Conservation (phyloP, 2,329 filamentous ascomycete species). For the Escovopsis sp. region DNA sequence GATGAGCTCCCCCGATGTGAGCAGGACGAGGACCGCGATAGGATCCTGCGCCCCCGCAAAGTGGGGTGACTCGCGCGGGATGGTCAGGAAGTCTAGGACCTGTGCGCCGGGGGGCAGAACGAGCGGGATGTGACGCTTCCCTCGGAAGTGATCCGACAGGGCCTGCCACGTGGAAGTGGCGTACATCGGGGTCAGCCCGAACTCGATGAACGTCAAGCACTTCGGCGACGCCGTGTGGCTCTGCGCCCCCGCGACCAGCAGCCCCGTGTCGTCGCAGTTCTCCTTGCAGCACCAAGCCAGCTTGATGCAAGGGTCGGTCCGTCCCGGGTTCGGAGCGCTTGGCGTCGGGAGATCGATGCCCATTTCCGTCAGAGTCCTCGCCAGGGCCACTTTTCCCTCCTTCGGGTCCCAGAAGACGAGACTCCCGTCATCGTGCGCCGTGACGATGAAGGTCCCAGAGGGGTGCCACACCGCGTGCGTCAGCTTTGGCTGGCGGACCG, state of each 20-base stretch:
- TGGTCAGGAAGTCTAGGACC: constrained; percentile 65
- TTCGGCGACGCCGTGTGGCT: constrained; percentile 51
- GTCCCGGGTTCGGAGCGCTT: constrained; percentile 34
- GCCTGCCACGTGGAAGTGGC: constrained; percentile 82
- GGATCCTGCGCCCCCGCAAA: constrained; percentile 84
- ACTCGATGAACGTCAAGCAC: constrained; percentile 76
- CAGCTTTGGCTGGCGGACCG: constrained; percentile 54
- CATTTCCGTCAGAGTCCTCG: constrained; percentile 61
- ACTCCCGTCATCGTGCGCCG: constrained; percentile 79
- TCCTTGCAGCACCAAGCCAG: constrained; percentile 89
- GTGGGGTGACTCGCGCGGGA: constrained; percentile 72
- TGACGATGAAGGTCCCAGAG: constrained; percentile 77
- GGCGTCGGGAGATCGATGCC: constrained; percentile 55
- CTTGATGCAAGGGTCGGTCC: constrained; percentile 61
- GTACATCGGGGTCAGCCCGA: constrained; percentile 80
- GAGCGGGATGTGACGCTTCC: constrained; percentile 58
- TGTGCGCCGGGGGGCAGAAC: constrained; percentile 65
- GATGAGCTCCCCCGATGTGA: constrained; percentile 77
- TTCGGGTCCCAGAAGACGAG: constrained; percentile 90
- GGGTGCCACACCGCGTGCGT: constrained; percentile 89
- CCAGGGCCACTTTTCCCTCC: constrained; percentile 71
- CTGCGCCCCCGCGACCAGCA: constrained; percentile 74
- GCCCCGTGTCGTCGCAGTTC: constrained; percentile 83
- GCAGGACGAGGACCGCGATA: constrained; percentile 63
- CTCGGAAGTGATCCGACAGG: constrained; percentile 63